Conservation (phyloP, 352 stramenopile species). For the Nothophytophthora sp. region DNA sequence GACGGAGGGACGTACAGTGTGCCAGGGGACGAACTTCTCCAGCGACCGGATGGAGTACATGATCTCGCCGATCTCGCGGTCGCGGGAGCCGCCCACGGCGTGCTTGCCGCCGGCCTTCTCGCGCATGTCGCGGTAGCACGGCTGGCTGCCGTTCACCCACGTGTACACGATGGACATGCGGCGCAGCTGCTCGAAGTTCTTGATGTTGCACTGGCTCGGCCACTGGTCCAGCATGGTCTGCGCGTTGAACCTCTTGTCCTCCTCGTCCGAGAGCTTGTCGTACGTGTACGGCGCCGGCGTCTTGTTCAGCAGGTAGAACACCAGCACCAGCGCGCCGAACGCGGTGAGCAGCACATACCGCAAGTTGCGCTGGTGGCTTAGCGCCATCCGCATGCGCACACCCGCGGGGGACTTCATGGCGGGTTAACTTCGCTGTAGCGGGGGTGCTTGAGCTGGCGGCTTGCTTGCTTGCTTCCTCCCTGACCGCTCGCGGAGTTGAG, state of each 20-base stretch:
- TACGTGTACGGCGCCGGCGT: constrained; percentile 41
- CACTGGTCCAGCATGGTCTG: constrained; percentile 62
- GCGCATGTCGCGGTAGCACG: constrained; percentile 79
- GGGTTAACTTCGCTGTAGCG: not conserved
- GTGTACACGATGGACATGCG: constrained; percentile 91
- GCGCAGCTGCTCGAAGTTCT: constrained; percentile 83
- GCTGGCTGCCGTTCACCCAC: constrained; percentile 87
- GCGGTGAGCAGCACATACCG: constrained; percentile 48
- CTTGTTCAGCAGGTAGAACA: constrained; percentile 44
- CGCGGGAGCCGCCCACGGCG: constrained; percentile 73
- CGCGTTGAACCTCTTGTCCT: constrained; percentile 52
- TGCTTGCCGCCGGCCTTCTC: constrained; percentile 69
- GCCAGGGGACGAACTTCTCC: constrained; percentile 83
- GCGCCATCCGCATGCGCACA: constrained; percentile 68
- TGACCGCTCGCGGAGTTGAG: too few species aligned
- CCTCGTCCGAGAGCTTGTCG: constrained; percentile 51
- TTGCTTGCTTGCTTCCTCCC: too few species aligned
- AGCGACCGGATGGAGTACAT: constrained; percentile 89
- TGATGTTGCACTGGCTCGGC: constrained; percentile 79
- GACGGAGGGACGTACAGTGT: constrained; percentile 37
- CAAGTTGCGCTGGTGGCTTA: constrained; percentile 66
- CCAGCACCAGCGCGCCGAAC: constrained; percentile 42
- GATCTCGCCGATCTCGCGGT: constrained; percentile 88
- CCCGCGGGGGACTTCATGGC: constrained; percentile 68
- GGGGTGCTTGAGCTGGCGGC: not conserved